A percentile compares a stretch with the other conserved stretches of the same genome.
Evolutionary conservation across 2,329 filamentous ascomycete genomes (phyloP).

Genomic region (Didymella pinodella): DNA sequence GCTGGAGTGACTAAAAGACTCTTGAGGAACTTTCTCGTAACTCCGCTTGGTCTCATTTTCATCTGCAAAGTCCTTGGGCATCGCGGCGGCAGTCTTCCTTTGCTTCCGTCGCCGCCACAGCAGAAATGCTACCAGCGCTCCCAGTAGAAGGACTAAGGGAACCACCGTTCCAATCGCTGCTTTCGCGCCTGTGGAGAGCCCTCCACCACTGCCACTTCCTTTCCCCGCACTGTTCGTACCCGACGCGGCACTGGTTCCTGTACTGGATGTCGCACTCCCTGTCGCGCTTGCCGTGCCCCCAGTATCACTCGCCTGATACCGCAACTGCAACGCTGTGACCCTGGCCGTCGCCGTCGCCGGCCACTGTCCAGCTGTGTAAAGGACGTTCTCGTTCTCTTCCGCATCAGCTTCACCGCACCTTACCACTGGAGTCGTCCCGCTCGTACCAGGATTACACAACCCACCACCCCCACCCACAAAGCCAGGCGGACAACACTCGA

Average conservation of each 20-base stretch:
- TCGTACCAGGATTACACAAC: slow-evolving; percentile 24
- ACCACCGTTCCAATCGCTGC: slow-evolving; percentile 92
- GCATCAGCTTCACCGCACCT: slow-evolving; percentile 35
- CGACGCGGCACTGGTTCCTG: neutral
- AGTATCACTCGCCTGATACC: slow-evolving; percentile 27
- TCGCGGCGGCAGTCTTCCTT: slow-evolving; percentile 6
- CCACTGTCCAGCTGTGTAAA: slow-evolving; percentile 25
- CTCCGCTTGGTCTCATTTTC: slow-evolving; percentile 15
- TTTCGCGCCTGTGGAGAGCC: slow-evolving; percentile 68
- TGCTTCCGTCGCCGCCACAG: slow-evolving; percentile 30
- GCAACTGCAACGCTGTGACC: slow-evolving; percentile 28
- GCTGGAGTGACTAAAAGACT: neutral
- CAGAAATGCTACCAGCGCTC: slow-evolving; percentile 24
- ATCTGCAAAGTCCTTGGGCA: slow-evolving; percentile 5
- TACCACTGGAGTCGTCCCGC: slow-evolving; percentile 23
- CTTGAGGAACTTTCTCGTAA: slow-evolving; percentile 3
- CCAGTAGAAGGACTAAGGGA: slow-evolving; percentile 78
- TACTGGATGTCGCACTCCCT: no score
- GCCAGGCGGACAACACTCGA: slow-evolving; percentile 35
- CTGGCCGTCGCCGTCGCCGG: slow-evolving; percentile 21
- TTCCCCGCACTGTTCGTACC: neutral
- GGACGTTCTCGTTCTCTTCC: slow-evolving; percentile 29
- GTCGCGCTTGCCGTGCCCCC: slow-evolving; percentile 12
- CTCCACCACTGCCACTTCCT: slow-evolving; percentile 47
- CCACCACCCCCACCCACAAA: slow-evolving; percentile 27